Percentiles rank a stretch among this genome's conserved stretches.
phyloP scores from a whole-genome alignment of 805 yeast species.

The Wickerhamomyces strasburgensis region DNA sequence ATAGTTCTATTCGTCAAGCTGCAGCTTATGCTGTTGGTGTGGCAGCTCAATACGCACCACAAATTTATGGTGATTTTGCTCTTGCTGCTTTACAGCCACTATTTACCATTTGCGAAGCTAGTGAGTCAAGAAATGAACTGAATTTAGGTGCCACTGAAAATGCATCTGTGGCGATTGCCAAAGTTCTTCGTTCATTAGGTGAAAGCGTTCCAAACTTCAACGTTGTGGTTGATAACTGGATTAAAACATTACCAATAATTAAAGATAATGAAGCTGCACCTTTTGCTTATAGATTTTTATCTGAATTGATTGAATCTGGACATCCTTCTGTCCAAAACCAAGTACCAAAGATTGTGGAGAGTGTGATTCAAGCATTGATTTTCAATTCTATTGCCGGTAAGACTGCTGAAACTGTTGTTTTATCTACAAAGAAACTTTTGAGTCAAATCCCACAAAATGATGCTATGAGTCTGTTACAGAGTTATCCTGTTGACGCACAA shows the following conservation, averaged over 20 bases:
- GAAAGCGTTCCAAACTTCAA: constrained; percentile 55
- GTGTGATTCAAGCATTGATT: constrained; percentile 70
- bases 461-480: constrained; percentile 58
- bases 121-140: constrained; percentile 83
- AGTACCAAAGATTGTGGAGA: constrained; percentile 57
- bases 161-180: constrained; percentile 77
- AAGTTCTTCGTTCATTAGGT: constrained; percentile 66
- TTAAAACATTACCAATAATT: constrained; percentile 72
- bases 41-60: constrained; percentile 79
- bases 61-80: constrained; percentile 54
- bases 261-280: constrained; percentile 89
- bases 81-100: constrained; percentile 70
- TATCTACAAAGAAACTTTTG: constrained; percentile 58
- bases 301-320: constrained; percentile 62
- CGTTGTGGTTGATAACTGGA: constrained; percentile 68
- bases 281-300: constrained; percentile 69
- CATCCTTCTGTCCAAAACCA: constrained; percentile 55
- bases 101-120: constrained; percentile 63
- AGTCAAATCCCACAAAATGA: constrained; percentile 63
- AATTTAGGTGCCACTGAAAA: constrained; percentile 85
- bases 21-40: constrained; percentile 82
- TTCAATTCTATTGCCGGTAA: constrained; percentile 63
- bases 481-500: constrained; percentile 57
- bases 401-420: constrained; percentile 61
- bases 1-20: constrained; percentile 77